A percentile compares a stretch with the other conserved stretches of the same genome.
phyloP scores from a whole-genome alignment of 192 early-diverging fungal species.

The Coemansia sp. region DNA sequence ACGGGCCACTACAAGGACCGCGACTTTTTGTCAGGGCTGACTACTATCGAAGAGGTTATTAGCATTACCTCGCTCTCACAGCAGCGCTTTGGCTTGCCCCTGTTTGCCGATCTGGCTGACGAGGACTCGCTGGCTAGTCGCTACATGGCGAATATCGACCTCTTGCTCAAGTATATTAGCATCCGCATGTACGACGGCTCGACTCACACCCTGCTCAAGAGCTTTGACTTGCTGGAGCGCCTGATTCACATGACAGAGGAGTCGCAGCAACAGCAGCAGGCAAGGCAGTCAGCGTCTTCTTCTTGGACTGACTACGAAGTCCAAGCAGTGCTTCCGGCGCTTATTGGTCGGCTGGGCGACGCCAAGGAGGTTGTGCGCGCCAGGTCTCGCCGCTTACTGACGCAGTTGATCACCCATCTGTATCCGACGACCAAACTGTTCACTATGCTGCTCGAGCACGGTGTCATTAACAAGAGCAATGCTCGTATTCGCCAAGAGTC shows the following conservation, averaged over 20 bases:
- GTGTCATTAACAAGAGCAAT: constrained; percentile 70
- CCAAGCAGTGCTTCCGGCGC: constrained; percentile 65
- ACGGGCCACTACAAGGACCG: constrained; percentile 86
- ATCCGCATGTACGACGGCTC: constrained; percentile 91
- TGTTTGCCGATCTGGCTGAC: constrained; percentile 33
- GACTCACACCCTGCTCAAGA: constrained; percentile 82
- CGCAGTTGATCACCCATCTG: constrained; percentile 67
- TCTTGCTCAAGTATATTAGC: constrained; percentile 84
- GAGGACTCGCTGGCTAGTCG: constrained; percentile 60
- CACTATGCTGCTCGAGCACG: constrained; percentile 64
- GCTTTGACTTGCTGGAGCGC: constrained; percentile 78
- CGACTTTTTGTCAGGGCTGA: constrained; percentile 68
- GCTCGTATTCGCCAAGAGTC: constrained; percentile 78
- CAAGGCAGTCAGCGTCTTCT: constrained; percentile 4
- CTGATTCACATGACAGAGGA: constrained; percentile 66
- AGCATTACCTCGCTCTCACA: constrained; percentile 40
- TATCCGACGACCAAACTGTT: constrained; percentile 83
- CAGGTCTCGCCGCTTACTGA: constrained; percentile 65
- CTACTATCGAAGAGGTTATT: constrained; percentile 67
- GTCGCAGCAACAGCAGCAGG: constrained; percentile 48
- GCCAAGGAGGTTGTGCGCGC: constrained; percentile 78
- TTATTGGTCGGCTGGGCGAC: constrained; percentile 73
- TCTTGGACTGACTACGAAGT: constrained; percentile 81
- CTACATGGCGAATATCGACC: constrained; percentile 70
- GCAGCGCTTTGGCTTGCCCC: constrained; percentile 37